These are phyloP conservation scores for Cystobasidium ongulense DNA, from an alignment of 768 basidiomycete genomes.

Conservation along the genomic window DNA sequence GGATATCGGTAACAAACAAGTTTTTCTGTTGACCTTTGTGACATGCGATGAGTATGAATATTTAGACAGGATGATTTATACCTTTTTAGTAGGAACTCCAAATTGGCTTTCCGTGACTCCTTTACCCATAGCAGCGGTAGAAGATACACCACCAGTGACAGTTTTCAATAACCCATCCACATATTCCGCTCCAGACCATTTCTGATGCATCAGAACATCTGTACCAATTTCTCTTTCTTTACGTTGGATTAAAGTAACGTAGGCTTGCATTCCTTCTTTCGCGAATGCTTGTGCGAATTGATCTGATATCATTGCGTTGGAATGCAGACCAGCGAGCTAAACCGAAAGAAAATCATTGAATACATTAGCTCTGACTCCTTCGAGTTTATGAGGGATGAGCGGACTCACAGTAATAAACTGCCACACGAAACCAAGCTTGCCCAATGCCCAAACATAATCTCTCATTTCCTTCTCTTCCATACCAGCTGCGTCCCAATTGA, in stretches of 20 bases:
- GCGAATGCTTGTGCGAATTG: conserved; percentile 70
- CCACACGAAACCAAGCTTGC: conserved; percentile 94
- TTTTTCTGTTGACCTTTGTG: too few species aligned
- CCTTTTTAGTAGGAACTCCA: background rate
- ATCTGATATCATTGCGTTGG: conserved; percentile 93
- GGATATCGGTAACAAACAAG: too few species aligned
- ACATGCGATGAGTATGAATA: too few species aligned
- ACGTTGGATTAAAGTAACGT: conserved; percentile 86
- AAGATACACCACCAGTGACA: conserved; percentile 92
- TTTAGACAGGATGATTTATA: too few species aligned
- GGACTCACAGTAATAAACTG: conserved; percentile 82
- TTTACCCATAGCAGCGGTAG: conserved; percentile 97
- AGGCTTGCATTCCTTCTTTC: conserved; percentile 97
- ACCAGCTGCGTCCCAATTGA: conserved; percentile 66
- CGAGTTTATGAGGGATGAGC: background rate
- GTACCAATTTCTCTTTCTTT: conserved; percentile 86
- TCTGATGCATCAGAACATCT: conserved; percentile 96
- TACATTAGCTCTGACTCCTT: background rate
- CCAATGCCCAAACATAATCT: conserved; percentile 81
- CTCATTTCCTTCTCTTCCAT: conserved; percentile 77
- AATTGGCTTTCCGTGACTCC: conserved; percentile 48
- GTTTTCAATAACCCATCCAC: conserved; percentile 86
- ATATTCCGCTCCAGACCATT: conserved; percentile 90
- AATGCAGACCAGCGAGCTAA: conserved; percentile 90
- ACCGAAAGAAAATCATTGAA: conserved; percentile 28